Conservation (phyloP, 495 filamentous ascomycete species). For the Penicillium coffeae region DNA sequence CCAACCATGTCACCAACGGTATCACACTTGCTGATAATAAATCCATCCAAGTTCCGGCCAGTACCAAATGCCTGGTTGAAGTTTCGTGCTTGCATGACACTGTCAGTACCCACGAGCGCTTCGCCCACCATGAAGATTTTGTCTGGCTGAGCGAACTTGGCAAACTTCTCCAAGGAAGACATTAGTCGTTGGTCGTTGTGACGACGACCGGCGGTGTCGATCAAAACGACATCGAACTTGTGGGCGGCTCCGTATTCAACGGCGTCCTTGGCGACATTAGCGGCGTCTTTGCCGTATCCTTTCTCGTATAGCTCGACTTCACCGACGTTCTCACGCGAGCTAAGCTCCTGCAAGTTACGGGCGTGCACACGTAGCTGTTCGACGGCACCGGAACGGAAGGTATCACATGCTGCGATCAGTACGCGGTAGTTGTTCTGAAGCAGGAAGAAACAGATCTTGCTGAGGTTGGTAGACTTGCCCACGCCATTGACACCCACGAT, state of each 20-base stretch:
- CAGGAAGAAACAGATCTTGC: constrained; percentile 96
- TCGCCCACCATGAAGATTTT: constrained; percentile 99
- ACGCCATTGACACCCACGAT: constrained; percentile 98
- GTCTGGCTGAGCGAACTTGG: constrained; percentile 88
- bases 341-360: constrained; percentile 82
- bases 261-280: constrained; percentile 90
- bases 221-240: constrained; percentile 88
- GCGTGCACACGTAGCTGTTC: constrained; percentile 95
- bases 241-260: constrained; percentile 71
- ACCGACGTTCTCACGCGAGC: constrained; percentile 69
- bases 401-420: constrained; percentile 94
- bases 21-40: constrained; percentile 98
- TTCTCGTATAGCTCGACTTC: constrained; percentile 89
- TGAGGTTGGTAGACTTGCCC: constrained; percentile 93
- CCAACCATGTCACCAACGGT: constrained; percentile 99
- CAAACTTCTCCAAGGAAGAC: constrained; percentile 94
- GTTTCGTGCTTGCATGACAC: constrained; percentile 89
- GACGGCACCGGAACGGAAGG: constrained; percentile 94
- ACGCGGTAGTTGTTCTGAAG: constrained; percentile 94
- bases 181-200: constrained; percentile 96
- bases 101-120: constrained; percentile 91
- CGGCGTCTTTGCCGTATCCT: constrained; percentile 96
- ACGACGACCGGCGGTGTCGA: constrained; percentile 90
- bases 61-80: constrained; percentile 91
- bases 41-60: constrained; percentile 79